These are phyloP conservation scores for Rehmannia glutinosa DNA, from an alignment of 257 asterid species.

Conservation along the genomic window DNA sequence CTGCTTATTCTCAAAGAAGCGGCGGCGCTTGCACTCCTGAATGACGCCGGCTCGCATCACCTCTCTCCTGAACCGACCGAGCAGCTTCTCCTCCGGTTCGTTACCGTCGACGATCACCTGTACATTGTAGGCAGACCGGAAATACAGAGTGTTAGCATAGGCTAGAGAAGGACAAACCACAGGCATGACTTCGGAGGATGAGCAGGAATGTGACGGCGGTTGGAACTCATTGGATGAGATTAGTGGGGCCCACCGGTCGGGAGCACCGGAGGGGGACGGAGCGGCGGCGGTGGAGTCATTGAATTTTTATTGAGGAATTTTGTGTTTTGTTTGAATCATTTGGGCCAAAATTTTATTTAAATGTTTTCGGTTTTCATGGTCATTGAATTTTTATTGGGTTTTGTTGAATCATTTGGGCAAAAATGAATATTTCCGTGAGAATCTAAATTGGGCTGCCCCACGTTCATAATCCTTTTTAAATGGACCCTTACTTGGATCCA, in stretches of 20 bases:
- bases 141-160: slow-evolving; percentile 57
- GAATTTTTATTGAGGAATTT: too few species aligned
- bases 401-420: not conserved
- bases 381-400: not conserved
- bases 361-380: too few species aligned
- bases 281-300: slow-evolving; percentile 33
- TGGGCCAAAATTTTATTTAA: too few species aligned
- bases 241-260: slow-evolving; percentile 25
- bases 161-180: slow-evolving; percentile 73
- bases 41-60: slow-evolving; percentile 88
- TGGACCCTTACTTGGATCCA: too few species aligned
- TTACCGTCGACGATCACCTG: slow-evolving; percentile 78
- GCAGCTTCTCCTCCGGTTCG: slow-evolving; percentile 84
- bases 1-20: slow-evolving; percentile 74
- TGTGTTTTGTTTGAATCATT: too few species aligned
- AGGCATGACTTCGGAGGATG: slow-evolving; percentile 34
- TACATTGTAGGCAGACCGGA: slow-evolving; percentile 67
- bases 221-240: slow-evolving; percentile 28
- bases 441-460: not conserved
- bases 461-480: not conserved
- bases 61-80: slow-evolving; percentile 82
- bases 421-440: not conserved
- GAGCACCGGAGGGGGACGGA: slow-evolving; percentile 18
- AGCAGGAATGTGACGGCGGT: slow-evolving; percentile 26
- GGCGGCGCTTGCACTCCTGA: slow-evolving; percentile 79